Evolutionary conservation across 1,284 basidiomycete species (phyloP).

Genomic region (Trichosporon faecale): DNA sequence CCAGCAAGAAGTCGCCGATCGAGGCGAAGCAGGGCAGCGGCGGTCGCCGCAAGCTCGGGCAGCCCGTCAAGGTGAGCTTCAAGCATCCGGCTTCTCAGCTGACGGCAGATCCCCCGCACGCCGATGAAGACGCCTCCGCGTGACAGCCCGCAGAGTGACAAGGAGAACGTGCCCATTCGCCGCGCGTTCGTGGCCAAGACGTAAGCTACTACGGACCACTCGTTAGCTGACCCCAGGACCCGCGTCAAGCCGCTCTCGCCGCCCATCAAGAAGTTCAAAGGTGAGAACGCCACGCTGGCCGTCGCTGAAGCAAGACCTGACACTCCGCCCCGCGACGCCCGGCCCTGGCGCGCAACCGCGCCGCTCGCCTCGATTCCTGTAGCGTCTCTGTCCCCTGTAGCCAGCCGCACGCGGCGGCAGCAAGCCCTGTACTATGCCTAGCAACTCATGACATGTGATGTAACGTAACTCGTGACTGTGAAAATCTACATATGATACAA

Average conservation of each 20-base stretch:
- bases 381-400: background rate
- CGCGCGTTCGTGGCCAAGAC: background rate
- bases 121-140: background rate
- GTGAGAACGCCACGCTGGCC: background rate
- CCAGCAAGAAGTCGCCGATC: background rate
- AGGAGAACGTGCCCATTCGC: background rate
- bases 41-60: background rate
- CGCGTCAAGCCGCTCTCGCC: background rate
- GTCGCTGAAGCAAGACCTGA: conserved; percentile 6
- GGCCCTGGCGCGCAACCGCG: background rate
- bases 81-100: background rate
- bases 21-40: background rate
- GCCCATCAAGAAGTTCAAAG: conserved; percentile 7
- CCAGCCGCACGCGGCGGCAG: background rate
- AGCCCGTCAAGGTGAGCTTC: background rate
- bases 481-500: background rate
- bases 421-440: background rate
- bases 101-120: conserved; percentile 3
- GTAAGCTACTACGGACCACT: background rate
- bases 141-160: background rate
- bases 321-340: background rate
- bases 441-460: background rate
- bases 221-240: background rate
- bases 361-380: conserved; percentile 6
- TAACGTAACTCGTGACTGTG: background rate